phyloP scores from a whole-genome alignment of 2,329 filamentous ascomycete species.

The Cytospora piceae region DNA sequence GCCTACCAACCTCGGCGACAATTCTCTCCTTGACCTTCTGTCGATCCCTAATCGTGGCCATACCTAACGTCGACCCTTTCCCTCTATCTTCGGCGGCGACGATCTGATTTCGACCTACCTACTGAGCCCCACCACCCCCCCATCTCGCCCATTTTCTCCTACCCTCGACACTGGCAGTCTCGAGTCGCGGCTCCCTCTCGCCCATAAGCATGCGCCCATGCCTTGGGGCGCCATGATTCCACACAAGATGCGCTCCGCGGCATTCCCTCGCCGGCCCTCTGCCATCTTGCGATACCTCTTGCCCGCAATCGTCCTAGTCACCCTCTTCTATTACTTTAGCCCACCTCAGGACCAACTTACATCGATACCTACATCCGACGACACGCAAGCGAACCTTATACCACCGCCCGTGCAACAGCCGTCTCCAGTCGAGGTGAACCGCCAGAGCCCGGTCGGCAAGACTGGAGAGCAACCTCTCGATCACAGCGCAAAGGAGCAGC shows the following conservation, averaged over 20 bases:
- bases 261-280: conserved; percentile 46
- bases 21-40: conserved; percentile 25
- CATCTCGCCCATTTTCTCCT: background rate
- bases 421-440: conserved; percentile 13
- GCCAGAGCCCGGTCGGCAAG: conserved; percentile 26
- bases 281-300: conserved; percentile 45
- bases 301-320: conserved; percentile 39
- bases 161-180: background rate
- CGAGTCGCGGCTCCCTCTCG: background rate
- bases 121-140: background rate
- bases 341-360: background rate
- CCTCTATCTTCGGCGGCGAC: background rate
- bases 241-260: conserved; percentile 41
- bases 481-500: conserved; percentile 21
- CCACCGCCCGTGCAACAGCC: conserved; percentile 9
- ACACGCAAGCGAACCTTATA: background rate
- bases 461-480: conserved; percentile 19
- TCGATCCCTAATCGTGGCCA: conserved; percentile 8
- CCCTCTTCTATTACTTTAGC: conserved; percentile 39
- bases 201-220: conserved; percentile 29
- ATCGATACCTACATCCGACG: conserved; percentile 6
- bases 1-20: conserved; percentile 12
- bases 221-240: conserved; percentile 33
- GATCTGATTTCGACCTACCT: background rate
- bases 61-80: background rate